Evolutionary conservation across 2,329 filamentous ascomycete species (phyloP).

Genomic region (Trichoderma hamatum): DNA sequence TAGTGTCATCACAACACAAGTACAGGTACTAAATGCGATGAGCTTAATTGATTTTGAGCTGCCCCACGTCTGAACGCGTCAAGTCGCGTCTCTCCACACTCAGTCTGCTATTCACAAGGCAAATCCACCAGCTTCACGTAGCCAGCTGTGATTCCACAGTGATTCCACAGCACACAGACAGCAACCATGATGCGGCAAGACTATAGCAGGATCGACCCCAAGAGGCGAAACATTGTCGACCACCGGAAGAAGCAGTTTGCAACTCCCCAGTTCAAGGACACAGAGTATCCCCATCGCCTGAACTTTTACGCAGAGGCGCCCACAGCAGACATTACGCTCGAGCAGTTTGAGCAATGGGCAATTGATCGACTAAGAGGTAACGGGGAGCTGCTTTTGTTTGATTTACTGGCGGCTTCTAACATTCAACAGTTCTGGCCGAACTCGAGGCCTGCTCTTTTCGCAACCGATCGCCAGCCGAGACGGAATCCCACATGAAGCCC

Average conservation of each 20-base stretch:
- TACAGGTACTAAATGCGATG: background rate
- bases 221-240: slow-evolving; percentile 76
- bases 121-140: background rate
- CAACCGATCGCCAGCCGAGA: slow-evolving; percentile 84
- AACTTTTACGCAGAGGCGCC: slow-evolving; percentile 91
- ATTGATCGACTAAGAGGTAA: slow-evolving; percentile 84
- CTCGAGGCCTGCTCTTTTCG: slow-evolving; percentile 94
- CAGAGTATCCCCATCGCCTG: slow-evolving; percentile 80
- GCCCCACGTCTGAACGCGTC: slow-evolving; percentile 38
- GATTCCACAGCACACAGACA: slow-evolving; percentile 22
- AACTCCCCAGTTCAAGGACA: slow-evolving; percentile 72
- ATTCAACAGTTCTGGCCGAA: slow-evolving; percentile 71
- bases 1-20: background rate
- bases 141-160: background rate
- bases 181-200: slow-evolving; percentile 54
- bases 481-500: slow-evolving; percentile 78
- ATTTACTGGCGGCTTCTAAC: background rate
- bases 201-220: slow-evolving; percentile 62
- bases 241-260: slow-evolving; percentile 87
- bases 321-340: slow-evolving; percentile 90
- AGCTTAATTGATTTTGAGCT: slow-evolving; percentile 33
- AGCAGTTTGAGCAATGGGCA: slow-evolving; percentile 98
- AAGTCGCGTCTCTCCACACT: slow-evolving; percentile 39
- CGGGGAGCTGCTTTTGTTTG: background rate
- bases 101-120: slow-evolving; percentile 2